Percentiles rank a stretch among this genome's conserved stretches.
Evolutionary conservation across 2,329 filamentous ascomycete genomes (phyloP).

Genomic region (Fusarium buxicola): DNA sequence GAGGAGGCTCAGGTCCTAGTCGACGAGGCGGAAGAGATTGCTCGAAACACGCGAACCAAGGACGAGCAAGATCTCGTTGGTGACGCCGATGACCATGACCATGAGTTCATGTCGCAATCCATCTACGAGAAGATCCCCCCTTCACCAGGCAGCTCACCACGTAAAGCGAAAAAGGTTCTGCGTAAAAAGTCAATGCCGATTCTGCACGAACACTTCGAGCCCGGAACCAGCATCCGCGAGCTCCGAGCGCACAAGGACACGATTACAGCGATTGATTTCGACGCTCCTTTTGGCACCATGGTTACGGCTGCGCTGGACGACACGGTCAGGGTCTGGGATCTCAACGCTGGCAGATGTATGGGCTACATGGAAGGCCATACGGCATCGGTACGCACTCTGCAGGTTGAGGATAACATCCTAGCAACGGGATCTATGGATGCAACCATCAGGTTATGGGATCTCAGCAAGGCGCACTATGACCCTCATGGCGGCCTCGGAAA

Average conservation of each 20-base stretch:
- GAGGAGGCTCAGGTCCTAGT: constrained; percentile 71
- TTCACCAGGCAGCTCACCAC: constrained; percentile 60
- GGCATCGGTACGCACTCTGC: constrained; percentile 89
- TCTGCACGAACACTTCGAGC: constrained; percentile 93
- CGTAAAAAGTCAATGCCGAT: constrained; percentile 91
- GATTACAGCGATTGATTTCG: constrained; percentile 93
- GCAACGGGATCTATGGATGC: constrained; percentile 96
- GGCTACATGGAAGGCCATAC: constrained; percentile 93
- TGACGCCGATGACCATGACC: constrained; percentile 61
- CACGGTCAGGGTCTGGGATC: constrained; percentile 94
- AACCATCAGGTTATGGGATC: constrained; percentile 93
- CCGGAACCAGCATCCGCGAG: constrained; percentile 88
- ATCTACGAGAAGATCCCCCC: constrained; percentile 92
- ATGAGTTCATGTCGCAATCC: constrained; percentile 94
- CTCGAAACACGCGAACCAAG: constrained; percentile 62
- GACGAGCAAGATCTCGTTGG: constrained; percentile 66
- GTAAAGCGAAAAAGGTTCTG: constrained; percentile 64
- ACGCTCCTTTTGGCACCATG: constrained; percentile 96
- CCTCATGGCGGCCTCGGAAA: constrained; percentile 73
- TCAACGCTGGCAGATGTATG: constrained; percentile 92
- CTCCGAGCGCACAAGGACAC: constrained; percentile 88
- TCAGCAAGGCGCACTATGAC: constrained; percentile 88
- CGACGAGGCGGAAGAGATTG: constrained; percentile 69
- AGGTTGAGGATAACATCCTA: constrained; percentile 95
- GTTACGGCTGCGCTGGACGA: constrained; percentile 94